A percentile compares a stretch with the other conserved stretches of the same genome.
These are phyloP conservation scores for Exophiala calicioides DNA, from an alignment of 2,329 filamentous ascomycete genomes.

Conservation along the genomic window DNA sequence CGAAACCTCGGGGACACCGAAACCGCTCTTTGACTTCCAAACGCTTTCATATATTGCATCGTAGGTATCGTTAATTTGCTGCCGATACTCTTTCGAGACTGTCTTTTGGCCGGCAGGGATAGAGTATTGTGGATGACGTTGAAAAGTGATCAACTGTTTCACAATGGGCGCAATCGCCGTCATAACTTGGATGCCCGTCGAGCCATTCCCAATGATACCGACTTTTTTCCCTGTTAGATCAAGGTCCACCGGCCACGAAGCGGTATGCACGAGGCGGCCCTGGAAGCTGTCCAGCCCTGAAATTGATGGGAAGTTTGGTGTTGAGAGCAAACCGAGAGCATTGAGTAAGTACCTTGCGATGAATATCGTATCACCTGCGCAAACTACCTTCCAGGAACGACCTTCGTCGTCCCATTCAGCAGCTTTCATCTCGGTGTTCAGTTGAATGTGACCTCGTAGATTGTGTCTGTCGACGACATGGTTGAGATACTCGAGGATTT, in stretches of 20 bases:
- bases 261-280: not conserved
- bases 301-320: not conserved
- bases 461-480: no score
- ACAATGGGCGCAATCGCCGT: not conserved
- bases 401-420: no score
- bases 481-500: no score
- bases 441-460: no score
- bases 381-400: no score
- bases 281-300: not conserved
- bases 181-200: not conserved
- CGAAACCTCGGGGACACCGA: slow-evolving; percentile 31
- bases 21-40: slow-evolving; percentile 29
- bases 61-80: slow-evolving; percentile 36
- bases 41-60: slow-evolving; percentile 36
- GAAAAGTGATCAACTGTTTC: slow-evolving; percentile 35
- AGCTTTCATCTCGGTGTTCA: no score
- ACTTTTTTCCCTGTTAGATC: not conserved
- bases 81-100: slow-evolving; percentile 9
- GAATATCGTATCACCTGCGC: no score
- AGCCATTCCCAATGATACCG: not conserved
- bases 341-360: no score
- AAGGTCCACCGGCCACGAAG: not conserved
- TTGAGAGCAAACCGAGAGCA: no score
- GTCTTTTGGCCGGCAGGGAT: slow-evolving; percentile 15
- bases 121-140: slow-evolving; percentile 35